These are phyloP conservation scores for Isatis lusitanica DNA, from an alignment of 441 rosid genomes.

Conservation along the genomic window DNA sequence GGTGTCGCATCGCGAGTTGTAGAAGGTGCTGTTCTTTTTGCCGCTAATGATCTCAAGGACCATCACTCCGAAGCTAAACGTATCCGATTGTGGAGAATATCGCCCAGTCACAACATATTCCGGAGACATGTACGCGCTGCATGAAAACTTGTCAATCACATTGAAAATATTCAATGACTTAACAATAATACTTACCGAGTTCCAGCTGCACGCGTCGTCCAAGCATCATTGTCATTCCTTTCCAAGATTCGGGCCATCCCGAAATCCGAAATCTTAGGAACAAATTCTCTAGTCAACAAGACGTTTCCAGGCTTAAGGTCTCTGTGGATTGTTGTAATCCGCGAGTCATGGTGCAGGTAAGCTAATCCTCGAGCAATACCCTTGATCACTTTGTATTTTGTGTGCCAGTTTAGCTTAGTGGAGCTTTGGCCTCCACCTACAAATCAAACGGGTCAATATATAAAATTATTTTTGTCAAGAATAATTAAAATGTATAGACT, in stretches of 20 bases:
- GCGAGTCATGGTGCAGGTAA: neutral
- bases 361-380: neutral
- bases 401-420: neutral
- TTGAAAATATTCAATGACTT: too few relatives aligned
- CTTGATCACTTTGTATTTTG: neutral
- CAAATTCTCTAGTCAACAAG: neutral
- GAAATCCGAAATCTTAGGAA: neutral
- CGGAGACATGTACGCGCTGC: neutral
- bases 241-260: neutral
- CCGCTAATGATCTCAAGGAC: neutral
- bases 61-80: neutral
- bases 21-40: neutral
- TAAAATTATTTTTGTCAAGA: too few relatives aligned
- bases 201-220: neutral
- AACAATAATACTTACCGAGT: neutral
- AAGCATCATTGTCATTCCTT: neutral
- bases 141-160: neutral
- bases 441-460: neutral
- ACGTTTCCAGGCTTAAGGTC: neutral
- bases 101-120: neutral
- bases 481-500: too few relatives aligned
- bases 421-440: neutral
- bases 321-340: neutral
- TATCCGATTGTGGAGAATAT: neutral
- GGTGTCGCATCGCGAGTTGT: neutral